Evolutionary conservation across 352 stramenopile genomes (phyloP).

Genomic region (Phytophthora meadii): DNA sequence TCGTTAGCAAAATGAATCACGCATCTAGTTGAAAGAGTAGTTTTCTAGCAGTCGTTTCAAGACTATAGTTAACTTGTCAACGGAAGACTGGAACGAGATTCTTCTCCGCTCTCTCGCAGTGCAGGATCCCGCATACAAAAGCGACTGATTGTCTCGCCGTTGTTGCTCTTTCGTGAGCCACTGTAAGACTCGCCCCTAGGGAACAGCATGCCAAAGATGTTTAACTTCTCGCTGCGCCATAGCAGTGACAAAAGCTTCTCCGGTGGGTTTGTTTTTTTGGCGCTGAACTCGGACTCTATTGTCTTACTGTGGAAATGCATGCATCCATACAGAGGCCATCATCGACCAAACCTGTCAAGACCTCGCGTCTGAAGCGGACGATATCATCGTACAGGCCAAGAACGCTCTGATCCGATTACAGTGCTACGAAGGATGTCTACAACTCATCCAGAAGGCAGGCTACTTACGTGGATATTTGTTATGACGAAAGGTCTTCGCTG

Average conservation of each 20-base stretch:
- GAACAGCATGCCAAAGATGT: constrained; percentile 30
- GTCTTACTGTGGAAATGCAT: not conserved
- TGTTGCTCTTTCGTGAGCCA: too few species aligned
- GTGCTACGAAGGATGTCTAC: constrained; percentile 54
- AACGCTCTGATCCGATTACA: constrained; percentile 43
- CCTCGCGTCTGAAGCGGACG: constrained; percentile 45
- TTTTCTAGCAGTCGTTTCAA: constrained; percentile 24
- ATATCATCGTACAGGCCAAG: constrained; percentile 43
- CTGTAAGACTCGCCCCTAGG: not conserved
- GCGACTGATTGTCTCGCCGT: constrained; percentile 1
- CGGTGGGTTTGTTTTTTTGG: constrained; percentile 25
- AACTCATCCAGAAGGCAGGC: constrained; percentile 52
- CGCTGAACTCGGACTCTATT: too few species aligned
- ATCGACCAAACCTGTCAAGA: constrained; percentile 53
- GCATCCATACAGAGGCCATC: constrained; percentile 31
- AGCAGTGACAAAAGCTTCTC: constrained; percentile 49
- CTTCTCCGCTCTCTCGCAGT: constrained; percentile 13
- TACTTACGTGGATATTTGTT: not conserved
- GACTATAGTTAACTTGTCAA: constrained; percentile 32
- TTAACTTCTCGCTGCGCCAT: constrained; percentile 43
- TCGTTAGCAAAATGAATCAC: not conserved
- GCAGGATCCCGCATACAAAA: constrained; percentile 21
- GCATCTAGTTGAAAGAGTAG: constrained; percentile 14
- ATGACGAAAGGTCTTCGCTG: constrained; percentile 5
- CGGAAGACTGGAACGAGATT: constrained; percentile 28